Evolutionary conservation across 192 early-diverging fungal species (phyloP).

Genomic region (Gaertneriomyces semiglobifer): DNA sequence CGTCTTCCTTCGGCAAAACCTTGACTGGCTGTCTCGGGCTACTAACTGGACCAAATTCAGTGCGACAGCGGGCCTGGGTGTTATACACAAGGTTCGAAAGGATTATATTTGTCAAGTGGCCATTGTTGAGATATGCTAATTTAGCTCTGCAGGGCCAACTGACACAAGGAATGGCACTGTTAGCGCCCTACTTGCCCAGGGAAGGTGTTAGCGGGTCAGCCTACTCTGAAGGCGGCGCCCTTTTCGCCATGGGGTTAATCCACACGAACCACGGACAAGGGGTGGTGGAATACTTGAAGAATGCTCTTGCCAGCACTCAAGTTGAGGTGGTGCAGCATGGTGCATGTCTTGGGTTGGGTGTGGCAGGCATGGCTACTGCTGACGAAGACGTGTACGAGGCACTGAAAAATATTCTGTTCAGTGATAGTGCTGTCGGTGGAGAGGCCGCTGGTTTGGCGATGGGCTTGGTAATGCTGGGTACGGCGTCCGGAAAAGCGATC

Average conservation of each 20-base stretch:
- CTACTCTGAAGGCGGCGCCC: constrained; percentile 94
- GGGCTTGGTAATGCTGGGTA: constrained; percentile 97
- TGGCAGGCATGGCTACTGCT: constrained; percentile 94
- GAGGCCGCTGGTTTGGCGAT: constrained; percentile 96
- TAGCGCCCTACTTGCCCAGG: constrained; percentile 92
- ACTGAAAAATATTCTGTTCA: constrained; percentile 83
- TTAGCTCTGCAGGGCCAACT: constrained; percentile 70
- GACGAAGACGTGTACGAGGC: constrained; percentile 83
- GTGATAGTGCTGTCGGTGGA: constrained; percentile 94
- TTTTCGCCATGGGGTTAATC: constrained; percentile 97
- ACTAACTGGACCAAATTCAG: constrained; percentile 99
- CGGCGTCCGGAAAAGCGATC: constrained; percentile 70
- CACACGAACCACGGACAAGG: constrained; percentile 89
- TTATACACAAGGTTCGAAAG: constrained; percentile 79
- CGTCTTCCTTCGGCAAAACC: constrained; percentile 93
- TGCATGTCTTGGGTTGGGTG: constrained; percentile 89
- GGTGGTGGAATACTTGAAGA: constrained; percentile 78
- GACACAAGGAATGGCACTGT: constrained; percentile 71
- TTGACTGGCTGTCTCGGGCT: constrained; percentile 96
- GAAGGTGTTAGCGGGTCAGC: constrained; percentile 81
- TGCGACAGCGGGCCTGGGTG: constrained; percentile 94
- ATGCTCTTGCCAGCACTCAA: constrained; percentile 73
- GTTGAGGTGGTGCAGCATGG: constrained; percentile 95
- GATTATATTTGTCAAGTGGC: background rate
- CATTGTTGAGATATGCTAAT: background rate